phyloP scores from a whole-genome alignment of 2,329 filamentous ascomycete genomes.

The Diaporthe citrichinensis region DNA sequence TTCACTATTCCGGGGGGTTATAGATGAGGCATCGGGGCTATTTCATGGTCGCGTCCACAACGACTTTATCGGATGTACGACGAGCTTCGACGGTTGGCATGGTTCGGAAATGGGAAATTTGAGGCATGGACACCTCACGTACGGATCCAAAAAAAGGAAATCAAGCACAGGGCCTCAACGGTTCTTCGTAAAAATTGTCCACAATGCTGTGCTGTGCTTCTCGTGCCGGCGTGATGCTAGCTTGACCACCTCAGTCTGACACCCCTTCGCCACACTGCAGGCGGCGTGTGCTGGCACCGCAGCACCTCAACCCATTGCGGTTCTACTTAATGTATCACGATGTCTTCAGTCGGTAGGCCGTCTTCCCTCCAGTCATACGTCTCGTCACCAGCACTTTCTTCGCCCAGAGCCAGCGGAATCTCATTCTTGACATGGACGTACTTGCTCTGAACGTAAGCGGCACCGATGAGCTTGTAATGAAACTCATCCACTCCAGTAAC shows the following conservation, averaged over 20 bases:
- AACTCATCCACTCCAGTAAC: slow-evolving; percentile 45
- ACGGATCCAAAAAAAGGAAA: slow-evolving; percentile 54
- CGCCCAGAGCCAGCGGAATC: background rate
- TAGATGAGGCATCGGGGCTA: slow-evolving; percentile 55
- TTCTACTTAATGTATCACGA: background rate
- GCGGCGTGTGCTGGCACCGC: background rate
- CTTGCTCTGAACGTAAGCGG: background rate
- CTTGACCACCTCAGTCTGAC: background rate
- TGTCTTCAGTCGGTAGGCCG: background rate
- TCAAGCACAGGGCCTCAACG: slow-evolving; percentile 46
- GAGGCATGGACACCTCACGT: slow-evolving; percentile 52
- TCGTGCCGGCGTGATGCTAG: background rate
- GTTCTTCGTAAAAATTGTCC: slow-evolving; percentile 36
- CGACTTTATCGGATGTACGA: slow-evolving; percentile 58
- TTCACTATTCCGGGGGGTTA: slow-evolving; percentile 46
- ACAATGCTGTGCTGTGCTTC: background rate
- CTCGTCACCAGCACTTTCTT: background rate
- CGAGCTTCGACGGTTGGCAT: slow-evolving; percentile 63
- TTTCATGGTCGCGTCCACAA: slow-evolving; percentile 52
- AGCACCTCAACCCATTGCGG: background rate
- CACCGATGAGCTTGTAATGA: slow-evolving; percentile 54
- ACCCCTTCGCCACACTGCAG: too few species aligned
- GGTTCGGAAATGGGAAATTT: slow-evolving; percentile 54
- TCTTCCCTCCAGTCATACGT: background rate
- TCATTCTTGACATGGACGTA: background rate